Evolutionary conservation across 805 yeast genomes (phyloP), one percentile per base, ranked within the genome.

Genomic region (Saccharomycopsis sp.): DNA sequence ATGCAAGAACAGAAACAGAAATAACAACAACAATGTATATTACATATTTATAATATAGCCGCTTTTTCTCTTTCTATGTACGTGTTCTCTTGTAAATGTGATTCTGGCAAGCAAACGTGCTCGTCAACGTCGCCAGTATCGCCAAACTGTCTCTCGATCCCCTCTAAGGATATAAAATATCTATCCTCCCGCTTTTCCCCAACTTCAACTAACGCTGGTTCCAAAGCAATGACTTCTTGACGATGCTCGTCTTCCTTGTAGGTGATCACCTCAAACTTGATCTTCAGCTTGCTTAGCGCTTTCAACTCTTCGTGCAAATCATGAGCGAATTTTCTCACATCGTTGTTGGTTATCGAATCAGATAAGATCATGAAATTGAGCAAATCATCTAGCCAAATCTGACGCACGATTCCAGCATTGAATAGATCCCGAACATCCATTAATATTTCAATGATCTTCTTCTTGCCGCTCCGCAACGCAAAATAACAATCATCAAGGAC

Each of bases 331-430:
- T 35, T 14, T 28, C 38, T 31, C 26, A 43, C 20, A 14, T 20
- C 27, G 4, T 27, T 22, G 17, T 34, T 19, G 21, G 31, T 50
- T 6, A 50, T 21, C 8, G 24, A 14, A 50, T 70, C 69, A 32
- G 85, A 79, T 45, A 73, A 64, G 19, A 83, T 66, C 14, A 83
- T 59, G 95, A 95, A 89, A 13, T 81, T 67, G 46, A 85, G 71
- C 51, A 86, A 66, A 59, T 89, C 96, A 54, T 84, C 87, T 4
- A 87, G 53, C 68, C 85, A 71, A 0, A 88, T 71, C 56, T 77
- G 78, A 57, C 84, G 84, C 59, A 89, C 89, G 4, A 86, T 87
- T 57, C 87, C 85, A 59, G 87, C 87, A 17, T 82, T 72, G 61
- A 89, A 89, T 8, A 84, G 63, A 57, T 84, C 90, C 52, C 84